Evolutionary conservation across 257 asterid species (phyloP), one percentile per base, ranked within the genome.

Genomic region (Solanum paucissectum): DNA sequence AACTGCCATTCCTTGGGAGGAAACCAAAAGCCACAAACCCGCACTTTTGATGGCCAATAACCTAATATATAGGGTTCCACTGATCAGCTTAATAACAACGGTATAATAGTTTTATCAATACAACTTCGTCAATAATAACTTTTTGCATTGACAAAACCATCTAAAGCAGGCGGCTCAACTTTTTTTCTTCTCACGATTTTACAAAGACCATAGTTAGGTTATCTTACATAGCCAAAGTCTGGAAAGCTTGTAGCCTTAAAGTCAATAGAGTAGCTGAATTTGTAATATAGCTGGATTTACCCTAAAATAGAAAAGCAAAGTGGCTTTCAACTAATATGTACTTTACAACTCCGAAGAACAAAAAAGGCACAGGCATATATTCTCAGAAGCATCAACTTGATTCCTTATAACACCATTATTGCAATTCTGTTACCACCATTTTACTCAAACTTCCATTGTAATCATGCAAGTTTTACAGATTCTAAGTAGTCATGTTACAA

Each of bases 11-110:
- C 95, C 46, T 34, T 60, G 74, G 99, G 98, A 84, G 92, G 95
- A 89, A 91, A 94, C 99, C 99, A 97, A 92, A 95, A 97, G 72
- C 99, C 99, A 94, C 97, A 97, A 90, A 92, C 97, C 72, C 93
- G 91, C 89, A 94, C 95, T 86, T 92, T 91, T 83, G 98, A 90
- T 84, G 99, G 98, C 99, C 99, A 97, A 91, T 97, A 97, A 90
- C 94, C 99, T 97, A 88, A 69, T 84, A 87, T 60, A 79, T 44
- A 88, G 44, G 89, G 68, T 86, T 33, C 36, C 85, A 29, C 12
- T 29, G 9, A 81, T 81, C 85, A 81, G 85, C 6, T 49, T 52
- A 29, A 49, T 49, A 82, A 34, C 44, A 82, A 49, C 68, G 52
- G 68, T 27, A 81, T 52, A 49, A 82, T 20, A 79, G 25, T 27